phyloP scores from a whole-genome alignment of 2,329 filamentous ascomycete species.

The Alternaria postmessia region DNA sequence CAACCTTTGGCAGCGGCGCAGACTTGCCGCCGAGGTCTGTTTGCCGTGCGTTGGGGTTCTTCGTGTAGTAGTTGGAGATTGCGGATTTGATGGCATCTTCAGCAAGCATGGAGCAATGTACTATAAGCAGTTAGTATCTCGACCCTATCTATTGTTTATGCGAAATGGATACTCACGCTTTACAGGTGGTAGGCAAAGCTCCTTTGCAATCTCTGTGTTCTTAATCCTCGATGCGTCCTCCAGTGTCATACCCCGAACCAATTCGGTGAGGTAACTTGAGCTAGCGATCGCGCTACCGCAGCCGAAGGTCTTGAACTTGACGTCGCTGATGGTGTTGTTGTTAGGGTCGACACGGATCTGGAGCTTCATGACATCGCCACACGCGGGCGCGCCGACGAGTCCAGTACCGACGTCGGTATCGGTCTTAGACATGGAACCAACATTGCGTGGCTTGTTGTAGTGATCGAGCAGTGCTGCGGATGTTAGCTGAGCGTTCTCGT shows the following conservation, averaged over 20 bases:
- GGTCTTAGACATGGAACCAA: slow-evolving; percentile 79
- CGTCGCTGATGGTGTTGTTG: slow-evolving; percentile 88
- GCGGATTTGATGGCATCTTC: slow-evolving; percentile 93
- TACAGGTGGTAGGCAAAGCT: slow-evolving; percentile 86
- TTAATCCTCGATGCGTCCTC: slow-evolving; percentile 92
- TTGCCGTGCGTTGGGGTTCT: slow-evolving; percentile 78
- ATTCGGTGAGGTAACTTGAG: slow-evolving; percentile 91
- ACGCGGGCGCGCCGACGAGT: slow-evolving; percentile 88
- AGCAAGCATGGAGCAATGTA: slow-evolving; percentile 91
- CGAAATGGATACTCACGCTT: slow-evolving; percentile 69
- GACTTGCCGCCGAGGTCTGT: slow-evolving; percentile 82
- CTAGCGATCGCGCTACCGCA: slow-evolving; percentile 95
- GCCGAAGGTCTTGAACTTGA: slow-evolving; percentile 98
- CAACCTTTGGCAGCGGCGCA: slow-evolving; percentile 71
- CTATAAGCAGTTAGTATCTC: slow-evolving; percentile 54
- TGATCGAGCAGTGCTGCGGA: slow-evolving; percentile 72
- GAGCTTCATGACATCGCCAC: slow-evolving; percentile 92
- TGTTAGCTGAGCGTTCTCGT: slow-evolving; percentile 50
- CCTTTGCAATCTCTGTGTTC: slow-evolving; percentile 98
- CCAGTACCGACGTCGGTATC: slow-evolving; percentile 87
- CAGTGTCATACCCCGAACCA: slow-evolving; percentile 94
- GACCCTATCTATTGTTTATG: not conserved
- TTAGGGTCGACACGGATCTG: slow-evolving; percentile 91
- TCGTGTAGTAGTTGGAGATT: slow-evolving; percentile 89
- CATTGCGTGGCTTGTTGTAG: slow-evolving; percentile 81